Evolutionary conservation across 371 early-diverging fungal species (phyloP).

Genomic region (Apophysomyces elegans): DNA sequence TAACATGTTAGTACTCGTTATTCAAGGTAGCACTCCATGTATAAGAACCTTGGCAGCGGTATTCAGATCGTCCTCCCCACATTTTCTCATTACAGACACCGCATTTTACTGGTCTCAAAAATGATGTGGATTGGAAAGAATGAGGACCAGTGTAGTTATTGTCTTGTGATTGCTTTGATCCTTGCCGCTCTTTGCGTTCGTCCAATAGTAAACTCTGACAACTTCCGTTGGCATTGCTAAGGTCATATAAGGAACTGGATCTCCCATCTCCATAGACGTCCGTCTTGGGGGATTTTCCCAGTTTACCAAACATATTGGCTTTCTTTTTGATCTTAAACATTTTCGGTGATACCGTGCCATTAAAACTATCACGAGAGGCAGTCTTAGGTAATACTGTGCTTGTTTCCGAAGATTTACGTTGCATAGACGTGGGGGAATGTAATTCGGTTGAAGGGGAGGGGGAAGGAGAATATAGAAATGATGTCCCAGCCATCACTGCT

Average conservation of each 20-base stretch:
- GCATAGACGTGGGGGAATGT: constrained; percentile 15
- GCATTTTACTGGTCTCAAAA: constrained; percentile 70
- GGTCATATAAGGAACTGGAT: constrained; percentile 1
- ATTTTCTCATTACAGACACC: constrained; percentile 78
- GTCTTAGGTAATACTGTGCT: constrained; percentile 24
- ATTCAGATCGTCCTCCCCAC: constrained; percentile 70
- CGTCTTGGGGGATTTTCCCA: constrained; percentile 13
- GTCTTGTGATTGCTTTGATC: constrained; percentile 27
- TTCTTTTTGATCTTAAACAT: constrained; percentile 36
- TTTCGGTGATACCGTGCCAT: constrained; percentile 34
- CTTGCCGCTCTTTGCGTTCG: constrained; percentile 14
- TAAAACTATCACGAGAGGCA: constrained; percentile 31
- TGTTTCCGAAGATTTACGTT: constrained; percentile 22
- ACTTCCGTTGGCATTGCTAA: constrained; percentile 13
- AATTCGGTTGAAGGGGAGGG: constrained; percentile 30
- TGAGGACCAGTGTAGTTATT: constrained; percentile 41
- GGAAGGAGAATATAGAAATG: constrained; percentile 21
- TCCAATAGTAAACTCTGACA: constrained; percentile 17
- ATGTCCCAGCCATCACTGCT: constrained; percentile 41
- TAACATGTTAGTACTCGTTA: background rate
- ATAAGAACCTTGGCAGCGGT: constrained; percentile 58
- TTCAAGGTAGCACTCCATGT: background rate
- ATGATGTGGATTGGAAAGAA: constrained; percentile 53
- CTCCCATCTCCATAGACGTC: constrained; percentile 8
- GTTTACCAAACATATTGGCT: constrained; percentile 4